These are phyloP conservation scores for Xylaria sp. DNA, from an alignment of 2,329 filamentous ascomycete species.

Conservation along the genomic window DNA sequence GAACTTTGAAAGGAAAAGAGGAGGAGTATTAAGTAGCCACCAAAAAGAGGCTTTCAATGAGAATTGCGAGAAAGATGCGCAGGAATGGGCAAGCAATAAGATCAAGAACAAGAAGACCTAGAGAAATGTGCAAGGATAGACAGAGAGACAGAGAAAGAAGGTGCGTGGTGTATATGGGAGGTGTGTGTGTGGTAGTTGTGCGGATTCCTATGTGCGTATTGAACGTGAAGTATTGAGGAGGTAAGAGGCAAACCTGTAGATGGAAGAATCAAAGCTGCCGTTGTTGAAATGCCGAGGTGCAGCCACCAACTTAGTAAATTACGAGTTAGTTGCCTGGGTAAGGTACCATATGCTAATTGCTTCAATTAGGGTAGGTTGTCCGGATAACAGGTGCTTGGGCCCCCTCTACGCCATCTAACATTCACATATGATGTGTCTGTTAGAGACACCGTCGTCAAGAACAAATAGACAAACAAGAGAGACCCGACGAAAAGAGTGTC, in stretches of 20 bases:
- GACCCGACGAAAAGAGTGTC: not conserved
- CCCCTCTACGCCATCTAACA: not conserved
- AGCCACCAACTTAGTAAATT: too few relatives aligned
- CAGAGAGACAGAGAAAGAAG: not conserved
- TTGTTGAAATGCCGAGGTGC: too few relatives aligned
- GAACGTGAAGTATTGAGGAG: too few relatives aligned
- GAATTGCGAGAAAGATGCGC: not conserved
- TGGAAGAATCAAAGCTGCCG: too few relatives aligned
- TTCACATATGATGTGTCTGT: not conserved
- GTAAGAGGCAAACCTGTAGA: too few relatives aligned
- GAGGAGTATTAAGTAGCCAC: too few relatives aligned
- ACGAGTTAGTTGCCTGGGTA: not conserved
- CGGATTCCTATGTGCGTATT: not conserved
- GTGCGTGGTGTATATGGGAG: not conserved
- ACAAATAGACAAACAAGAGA: not conserved
- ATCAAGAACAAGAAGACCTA: not conserved
- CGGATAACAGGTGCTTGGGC: constrained; percentile 11
- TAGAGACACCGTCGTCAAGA: not conserved
- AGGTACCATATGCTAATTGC: not conserved
- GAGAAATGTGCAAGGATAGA: not conserved
- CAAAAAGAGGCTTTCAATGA: not conserved
- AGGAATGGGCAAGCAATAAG: not conserved
- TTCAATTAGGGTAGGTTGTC: constrained; percentile 20
- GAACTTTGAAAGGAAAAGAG: not conserved
- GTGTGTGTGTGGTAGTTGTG: not conserved